Conservation (phyloP, 805 yeast genomes). For the Metschnikowia hibisci region DNA sequence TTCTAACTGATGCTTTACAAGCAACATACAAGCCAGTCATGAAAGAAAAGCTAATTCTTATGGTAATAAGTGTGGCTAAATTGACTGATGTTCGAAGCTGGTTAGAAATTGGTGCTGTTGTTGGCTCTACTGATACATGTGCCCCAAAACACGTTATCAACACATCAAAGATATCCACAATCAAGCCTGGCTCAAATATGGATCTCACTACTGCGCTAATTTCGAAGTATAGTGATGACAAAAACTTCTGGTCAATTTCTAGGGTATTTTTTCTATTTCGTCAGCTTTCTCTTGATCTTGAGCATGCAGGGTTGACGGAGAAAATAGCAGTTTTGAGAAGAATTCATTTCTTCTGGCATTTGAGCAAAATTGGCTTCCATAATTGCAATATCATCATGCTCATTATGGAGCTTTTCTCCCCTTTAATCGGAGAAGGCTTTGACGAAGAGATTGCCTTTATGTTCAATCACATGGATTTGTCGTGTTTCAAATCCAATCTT, state of each 20-base stretch:
- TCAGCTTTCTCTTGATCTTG: slow-evolving; percentile 15
- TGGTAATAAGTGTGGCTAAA: slow-evolving; percentile 34
- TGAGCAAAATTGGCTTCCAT: slow-evolving; percentile 5
- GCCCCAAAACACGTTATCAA: background rate
- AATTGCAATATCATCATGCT: slow-evolving; percentile 1
- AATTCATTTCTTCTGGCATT: slow-evolving; percentile 5
- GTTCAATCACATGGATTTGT: slow-evolving; percentile 15
- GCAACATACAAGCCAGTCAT: slow-evolving; percentile 21
- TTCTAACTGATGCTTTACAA: slow-evolving; percentile 15
- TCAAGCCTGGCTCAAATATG: slow-evolving; percentile 25
- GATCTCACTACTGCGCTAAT: slow-evolving; percentile 25
- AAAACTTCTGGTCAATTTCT: slow-evolving; percentile 33
- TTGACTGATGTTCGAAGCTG: slow-evolving; percentile 40
- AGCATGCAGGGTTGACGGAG: background rate
- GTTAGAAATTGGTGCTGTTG: slow-evolving; percentile 4
- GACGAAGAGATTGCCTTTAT: slow-evolving; percentile 1
- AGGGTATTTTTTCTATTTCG: slow-evolving; percentile 36
- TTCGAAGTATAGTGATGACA: slow-evolving; percentile 17
- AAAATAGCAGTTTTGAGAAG: slow-evolving; percentile 5
- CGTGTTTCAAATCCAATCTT: background rate
- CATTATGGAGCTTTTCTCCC: slow-evolving; percentile 2
- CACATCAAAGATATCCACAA: slow-evolving; percentile 1
- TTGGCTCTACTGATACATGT: background rate
- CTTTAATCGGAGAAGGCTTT: slow-evolving; percentile 4
- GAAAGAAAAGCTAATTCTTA: slow-evolving; percentile 25